phyloP scores from a whole-genome alignment of 495 filamentous ascomycete species.

The Cryomyces minteri region DNA sequence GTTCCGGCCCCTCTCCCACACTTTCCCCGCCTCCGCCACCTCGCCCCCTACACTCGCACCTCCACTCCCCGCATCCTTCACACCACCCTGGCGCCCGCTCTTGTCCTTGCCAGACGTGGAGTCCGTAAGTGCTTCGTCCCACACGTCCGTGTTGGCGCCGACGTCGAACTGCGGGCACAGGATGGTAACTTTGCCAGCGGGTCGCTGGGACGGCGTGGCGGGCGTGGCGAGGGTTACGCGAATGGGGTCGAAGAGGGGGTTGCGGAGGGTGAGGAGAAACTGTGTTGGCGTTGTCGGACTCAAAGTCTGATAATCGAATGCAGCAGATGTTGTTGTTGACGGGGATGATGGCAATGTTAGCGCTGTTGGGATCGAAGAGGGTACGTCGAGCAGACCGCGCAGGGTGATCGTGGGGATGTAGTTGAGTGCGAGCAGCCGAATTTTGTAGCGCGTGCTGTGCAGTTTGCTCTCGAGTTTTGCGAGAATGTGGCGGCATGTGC shows the following conservation, averaged over 20 bases:
- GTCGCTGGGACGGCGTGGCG: constrained; percentile 55
- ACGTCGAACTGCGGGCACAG: constrained; percentile 90
- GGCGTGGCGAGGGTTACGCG: constrained; percentile 79
- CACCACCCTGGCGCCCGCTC: constrained; percentile 2
- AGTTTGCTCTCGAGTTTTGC: constrained; percentile 88
- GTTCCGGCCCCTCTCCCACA: constrained; percentile 89
- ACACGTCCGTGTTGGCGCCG: constrained; percentile 85
- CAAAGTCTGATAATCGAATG: constrained; percentile 31
- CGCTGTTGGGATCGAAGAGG: constrained; percentile 1
- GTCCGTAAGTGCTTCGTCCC: constrained; percentile 71
- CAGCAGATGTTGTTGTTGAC: background rate
- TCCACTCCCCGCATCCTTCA: background rate
- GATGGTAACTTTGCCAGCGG: constrained; percentile 68
- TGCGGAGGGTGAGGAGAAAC: constrained; percentile 73
- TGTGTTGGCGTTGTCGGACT: constrained; percentile 53
- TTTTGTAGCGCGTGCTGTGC: constrained; percentile 66
- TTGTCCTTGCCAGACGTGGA: constrained; percentile 26
- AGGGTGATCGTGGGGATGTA: constrained; percentile 66
- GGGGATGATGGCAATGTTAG: constrained; percentile 7
- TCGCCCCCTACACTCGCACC: constrained; percentile 1
- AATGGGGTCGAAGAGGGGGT: constrained; percentile 83
- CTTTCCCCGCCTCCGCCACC: constrained; percentile 68
- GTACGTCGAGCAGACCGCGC: constrained; percentile 4
- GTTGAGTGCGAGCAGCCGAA: constrained; percentile 71
- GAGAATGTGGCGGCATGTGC: constrained; percentile 84